Percentiles rank a stretch among this genome's conserved stretches.
Evolutionary conservation across 2,329 filamentous ascomycete species (phyloP).

Genomic region (Neofusicoccum kwambonambiense): DNA sequence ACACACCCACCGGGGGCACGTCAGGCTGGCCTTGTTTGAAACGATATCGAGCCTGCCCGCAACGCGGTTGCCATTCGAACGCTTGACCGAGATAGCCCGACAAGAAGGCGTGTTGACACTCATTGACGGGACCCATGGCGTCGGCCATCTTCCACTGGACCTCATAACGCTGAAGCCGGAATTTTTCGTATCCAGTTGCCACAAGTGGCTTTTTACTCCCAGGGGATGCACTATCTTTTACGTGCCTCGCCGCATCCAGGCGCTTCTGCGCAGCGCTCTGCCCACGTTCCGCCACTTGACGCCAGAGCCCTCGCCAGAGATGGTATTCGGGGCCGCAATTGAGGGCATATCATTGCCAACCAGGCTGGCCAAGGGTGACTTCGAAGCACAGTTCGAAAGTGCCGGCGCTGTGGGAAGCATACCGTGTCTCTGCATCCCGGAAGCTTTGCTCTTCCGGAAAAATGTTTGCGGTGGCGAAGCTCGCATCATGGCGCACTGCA

Average conservation of each 20-base stretch:
- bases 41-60: neutral
- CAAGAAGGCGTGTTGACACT: neutral
- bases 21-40: neutral
- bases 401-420: neutral
- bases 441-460: neutral
- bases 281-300: neutral
- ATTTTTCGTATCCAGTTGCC: neutral
- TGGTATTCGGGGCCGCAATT: neutral
- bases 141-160: neutral
- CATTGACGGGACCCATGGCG: neutral
- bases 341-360: neutral
- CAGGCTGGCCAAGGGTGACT: neutral
- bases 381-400: neutral
- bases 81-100: neutral
- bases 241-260: neutral
- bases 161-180: neutral
- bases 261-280: neutral
- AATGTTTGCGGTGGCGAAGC: neutral
- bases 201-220: neutral
- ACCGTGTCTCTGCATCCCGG: neutral
- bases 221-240: neutral
- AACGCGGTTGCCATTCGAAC: neutral
- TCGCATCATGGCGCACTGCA: neutral
- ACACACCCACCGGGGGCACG: neutral
- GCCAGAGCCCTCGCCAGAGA: neutral